These are phyloP conservation scores for Fusarium sp. DNA, from an alignment of 2,329 filamentous ascomycete species.

Conservation along the genomic window DNA sequence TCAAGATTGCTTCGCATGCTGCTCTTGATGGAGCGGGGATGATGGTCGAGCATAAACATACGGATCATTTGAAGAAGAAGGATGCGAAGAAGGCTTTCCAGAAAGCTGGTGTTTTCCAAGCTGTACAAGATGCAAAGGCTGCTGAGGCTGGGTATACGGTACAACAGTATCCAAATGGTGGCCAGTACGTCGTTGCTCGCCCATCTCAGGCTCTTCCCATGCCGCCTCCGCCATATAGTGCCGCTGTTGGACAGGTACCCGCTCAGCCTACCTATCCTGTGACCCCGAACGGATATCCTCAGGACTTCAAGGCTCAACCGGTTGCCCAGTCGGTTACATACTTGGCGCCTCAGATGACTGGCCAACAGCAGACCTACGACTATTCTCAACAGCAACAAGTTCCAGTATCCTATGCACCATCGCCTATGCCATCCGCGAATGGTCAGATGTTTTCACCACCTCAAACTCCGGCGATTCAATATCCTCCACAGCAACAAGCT, in stretches of 20 bases:
- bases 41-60: constrained; percentile 53
- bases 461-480: not conserved
- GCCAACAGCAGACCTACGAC: constrained; percentile 6
- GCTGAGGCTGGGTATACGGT: constrained; percentile 42
- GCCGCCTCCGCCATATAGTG: constrained; percentile 33
- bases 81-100: constrained; percentile 50
- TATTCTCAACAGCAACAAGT: not conserved
- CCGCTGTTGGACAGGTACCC: not conserved
- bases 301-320: constrained; percentile 17
- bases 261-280: not conserved
- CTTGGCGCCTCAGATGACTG: not conserved
- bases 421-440: not conserved
- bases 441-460: constrained; percentile 8
- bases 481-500: not conserved
- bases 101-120: constrained; percentile 50
- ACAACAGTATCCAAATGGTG: constrained; percentile 31
- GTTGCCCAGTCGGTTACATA: fast-evolving
- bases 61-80: constrained; percentile 51
- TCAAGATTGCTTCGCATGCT: constrained; percentile 52
- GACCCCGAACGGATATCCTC: constrained; percentile 2
- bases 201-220: constrained; percentile 8
- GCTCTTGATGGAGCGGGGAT: constrained; percentile 54
- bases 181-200: constrained; percentile 8
- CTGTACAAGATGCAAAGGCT: constrained; percentile 47
- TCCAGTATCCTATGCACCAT: not conserved